Percentiles rank a stretch among this genome's conserved stretches.
Evolutionary conservation across 805 yeast genomes (phyloP).

Genomic region (Clavispora vitiphila): DNA sequence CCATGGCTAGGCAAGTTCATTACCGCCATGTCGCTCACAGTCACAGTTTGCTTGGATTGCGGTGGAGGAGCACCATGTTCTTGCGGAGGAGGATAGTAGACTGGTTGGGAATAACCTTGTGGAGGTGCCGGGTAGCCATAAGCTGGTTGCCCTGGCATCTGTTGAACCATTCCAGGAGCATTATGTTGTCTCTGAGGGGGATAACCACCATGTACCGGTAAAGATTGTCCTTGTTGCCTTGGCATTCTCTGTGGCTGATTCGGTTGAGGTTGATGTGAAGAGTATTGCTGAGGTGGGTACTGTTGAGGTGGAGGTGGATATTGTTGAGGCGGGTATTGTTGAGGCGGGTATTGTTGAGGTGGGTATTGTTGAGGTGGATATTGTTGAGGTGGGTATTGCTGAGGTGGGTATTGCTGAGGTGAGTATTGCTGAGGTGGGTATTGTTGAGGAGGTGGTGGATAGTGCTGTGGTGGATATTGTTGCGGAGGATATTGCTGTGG

Average conservation of each 20-base stretch:
- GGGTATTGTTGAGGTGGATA: slow-evolving; percentile 7
- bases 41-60: slow-evolving; percentile 23
- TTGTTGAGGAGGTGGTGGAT: slow-evolving; percentile 2
- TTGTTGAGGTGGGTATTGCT: slow-evolving; percentile 9
- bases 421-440: slow-evolving; percentile 17
- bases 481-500: not conserved
- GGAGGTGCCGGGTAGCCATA: slow-evolving; percentile 10
- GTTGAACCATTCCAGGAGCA: not conserved
- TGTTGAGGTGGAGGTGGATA: not conserved
- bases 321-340: not conserved
- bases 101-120: slow-evolving; percentile 8
- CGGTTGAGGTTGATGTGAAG: not conserved
- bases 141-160: not conserved
- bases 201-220: not conserved
- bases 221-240: not conserved
- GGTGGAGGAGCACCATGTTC: slow-evolving; percentile 13
- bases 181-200: not conserved
- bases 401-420: slow-evolving; percentile 4
- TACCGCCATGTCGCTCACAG: slow-evolving; percentile 40
- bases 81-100: slow-evolving; percentile 16
- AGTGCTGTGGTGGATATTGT: not conserved
- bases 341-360: slow-evolving; percentile 9
- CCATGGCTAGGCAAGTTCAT: slow-evolving; percentile 43
- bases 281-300: not conserved
- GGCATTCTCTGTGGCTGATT: not conserved